Evolutionary conservation across 169 alveolate species (phyloP), one percentile per base, ranked within the genome.

Genomic region (Plasmodium gaboni): DNA sequence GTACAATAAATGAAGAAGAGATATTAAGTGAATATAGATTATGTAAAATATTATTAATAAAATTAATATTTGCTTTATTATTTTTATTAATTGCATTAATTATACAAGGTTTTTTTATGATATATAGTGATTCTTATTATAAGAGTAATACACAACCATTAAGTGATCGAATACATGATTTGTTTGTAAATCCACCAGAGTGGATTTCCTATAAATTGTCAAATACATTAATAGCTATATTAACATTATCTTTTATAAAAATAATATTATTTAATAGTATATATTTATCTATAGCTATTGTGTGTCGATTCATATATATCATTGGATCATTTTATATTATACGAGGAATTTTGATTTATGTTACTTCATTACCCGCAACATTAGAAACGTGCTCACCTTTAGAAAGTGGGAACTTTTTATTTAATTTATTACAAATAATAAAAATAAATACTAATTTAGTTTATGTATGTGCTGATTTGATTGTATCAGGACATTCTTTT

Each of bases 41-140:
- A 38, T 50, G 64, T 19, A 78, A 65, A 44, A 69, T 78, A 42
- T 78, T 78, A 65, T n/a, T 78, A 50, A 53, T 53, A 9, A 78
- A 69, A 69, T 65, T 78, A 57, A 32, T 42, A 13, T 48, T 78
- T 59, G 32, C 89, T 4, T 44, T 78, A 15, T 10, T 28, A 63
- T 78, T 64, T 78, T 65, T 78, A 15, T 8, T 78, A 42, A 28
- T 78, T 57, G 28, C 78, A 38, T 65, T 78, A 59, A 17, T 78
- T 70, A 78, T 78, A 78, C 89, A 78, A 78, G 76, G 89, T 32
- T 78, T 65, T 28, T 48, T 78, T 19, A 78, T 78, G 89, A 78
- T 78, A 64, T 78, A 78, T 42, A 78, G 89, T 44, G 89, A 78
- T 19, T 78, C 89, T 3, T 78, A 78, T 51, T 78, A 78, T 19